A percentile compares a stretch with the other conserved stretches of the same genome.
These are phyloP conservation scores for Coemansia asiatica DNA, from an alignment of 192 early-diverging fungal genomes.

Conservation along the genomic window DNA sequence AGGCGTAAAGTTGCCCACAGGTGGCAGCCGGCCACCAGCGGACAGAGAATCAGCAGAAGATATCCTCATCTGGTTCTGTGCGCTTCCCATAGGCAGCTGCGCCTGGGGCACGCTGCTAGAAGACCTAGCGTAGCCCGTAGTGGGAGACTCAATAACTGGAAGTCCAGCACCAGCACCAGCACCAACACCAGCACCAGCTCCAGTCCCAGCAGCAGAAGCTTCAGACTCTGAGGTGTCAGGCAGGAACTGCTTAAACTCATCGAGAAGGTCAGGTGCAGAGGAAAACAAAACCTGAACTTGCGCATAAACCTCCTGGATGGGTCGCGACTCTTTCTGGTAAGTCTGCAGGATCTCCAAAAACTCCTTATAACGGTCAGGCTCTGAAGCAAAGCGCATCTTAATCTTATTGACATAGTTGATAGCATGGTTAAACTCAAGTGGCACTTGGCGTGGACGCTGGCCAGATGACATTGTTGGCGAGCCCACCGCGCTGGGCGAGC, in stretches of 20 bases:
- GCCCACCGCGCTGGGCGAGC: constrained; percentile 29
- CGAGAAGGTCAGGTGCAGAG: constrained; percentile 82
- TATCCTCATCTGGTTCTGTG: constrained; percentile 16
- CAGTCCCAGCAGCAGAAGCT: no score
- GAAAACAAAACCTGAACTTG: constrained; percentile 91
- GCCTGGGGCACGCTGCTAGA: constrained; percentile 13
- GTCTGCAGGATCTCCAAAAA: constrained; percentile 97
- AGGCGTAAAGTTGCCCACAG: constrained; percentile 61
- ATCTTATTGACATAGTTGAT: constrained; percentile 99
- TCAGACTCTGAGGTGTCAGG: constrained; percentile 78
- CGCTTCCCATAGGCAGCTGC: constrained; percentile 4
- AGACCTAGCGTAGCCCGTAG: constrained; percentile 26
- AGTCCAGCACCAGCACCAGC: constrained; percentile 9
- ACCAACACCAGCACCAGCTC: no score
- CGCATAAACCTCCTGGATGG: constrained; percentile 95
- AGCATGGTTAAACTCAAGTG: constrained; percentile 97
- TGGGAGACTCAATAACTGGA: constrained; percentile 23
- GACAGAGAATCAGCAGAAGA: constrained; percentile 19
- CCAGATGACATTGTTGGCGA: constrained; percentile 31
- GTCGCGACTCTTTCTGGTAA: constrained; percentile 94
- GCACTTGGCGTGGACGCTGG: constrained; percentile 60
- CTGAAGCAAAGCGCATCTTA: constrained; percentile 90
- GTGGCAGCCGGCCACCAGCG: constrained; percentile 53
- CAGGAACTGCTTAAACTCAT: constrained; percentile 98
- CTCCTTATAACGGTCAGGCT: constrained; percentile 96